Evolutionary conservation across 1,284 basidiomycete species (phyloP).

Genomic region (Ganoderma resinaceum): DNA sequence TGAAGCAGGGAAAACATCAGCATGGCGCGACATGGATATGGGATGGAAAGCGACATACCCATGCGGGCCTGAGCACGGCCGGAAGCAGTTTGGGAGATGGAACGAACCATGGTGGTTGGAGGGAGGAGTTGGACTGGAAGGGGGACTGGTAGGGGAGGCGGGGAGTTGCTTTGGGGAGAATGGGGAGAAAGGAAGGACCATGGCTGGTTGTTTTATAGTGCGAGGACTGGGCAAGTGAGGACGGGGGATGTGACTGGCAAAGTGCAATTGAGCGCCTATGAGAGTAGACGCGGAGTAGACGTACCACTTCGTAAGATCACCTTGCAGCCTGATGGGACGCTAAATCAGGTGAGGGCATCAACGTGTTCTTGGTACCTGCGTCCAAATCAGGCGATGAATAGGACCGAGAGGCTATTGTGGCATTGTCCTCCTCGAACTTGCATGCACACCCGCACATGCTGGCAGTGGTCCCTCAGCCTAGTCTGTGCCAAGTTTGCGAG

Average conservation of each 20-base stretch:
- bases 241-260: neutral
- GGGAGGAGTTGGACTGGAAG: neutral
- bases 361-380: neutral
- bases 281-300: neutral
- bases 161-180: neutral
- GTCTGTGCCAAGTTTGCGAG: neutral
- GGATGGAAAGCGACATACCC: neutral
- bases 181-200: neutral
- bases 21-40: neutral
- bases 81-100: neutral
- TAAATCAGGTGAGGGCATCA: neutral
- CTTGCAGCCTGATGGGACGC: neutral
- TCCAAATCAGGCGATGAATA: conserved; percentile 3
- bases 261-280: neutral
- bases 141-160: neutral
- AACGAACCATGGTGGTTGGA: neutral
- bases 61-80: neutral
- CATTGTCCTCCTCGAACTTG: neutral
- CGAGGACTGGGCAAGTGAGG: neutral
- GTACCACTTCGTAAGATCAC: conserved; percentile 11
- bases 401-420: neutral
- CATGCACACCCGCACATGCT: no score
- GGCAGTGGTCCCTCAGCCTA: no score
- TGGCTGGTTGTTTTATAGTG: conserved; percentile 7
- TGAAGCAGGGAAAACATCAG: neutral